A percentile compares a stretch with the other conserved stretches of the same genome.
These are phyloP conservation scores for Colletotrichum theobromicola DNA, from an alignment of 2,329 filamentous ascomycete genomes.

Conservation along the genomic window DNA sequence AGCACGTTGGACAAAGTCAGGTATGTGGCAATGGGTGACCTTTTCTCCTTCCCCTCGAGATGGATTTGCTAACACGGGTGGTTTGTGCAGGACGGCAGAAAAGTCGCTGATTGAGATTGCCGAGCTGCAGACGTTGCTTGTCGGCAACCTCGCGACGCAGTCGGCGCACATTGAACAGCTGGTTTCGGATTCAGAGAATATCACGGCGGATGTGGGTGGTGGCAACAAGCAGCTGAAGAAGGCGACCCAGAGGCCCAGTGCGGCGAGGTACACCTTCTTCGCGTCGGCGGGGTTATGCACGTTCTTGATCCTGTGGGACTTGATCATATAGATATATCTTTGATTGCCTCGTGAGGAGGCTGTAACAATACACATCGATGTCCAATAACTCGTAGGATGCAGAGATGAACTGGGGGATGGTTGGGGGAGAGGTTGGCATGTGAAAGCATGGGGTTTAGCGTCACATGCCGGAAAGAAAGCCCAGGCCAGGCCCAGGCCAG, in stretches of 20 bases:
- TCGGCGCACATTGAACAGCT: constrained; percentile 89
- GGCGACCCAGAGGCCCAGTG: constrained; percentile 74
- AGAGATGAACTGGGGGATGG: neutral
- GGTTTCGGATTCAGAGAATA: constrained; percentile 81
- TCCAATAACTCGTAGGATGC: neutral
- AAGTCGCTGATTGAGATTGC: constrained; percentile 91
- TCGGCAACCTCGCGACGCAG: constrained; percentile 84
- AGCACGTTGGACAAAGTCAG: constrained; percentile 93
- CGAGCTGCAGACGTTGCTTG: constrained; percentile 87
- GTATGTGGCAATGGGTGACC: constrained; percentile 56
- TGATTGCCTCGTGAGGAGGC: neutral
- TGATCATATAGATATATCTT: constrained; percentile 58
- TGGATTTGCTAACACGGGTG: neutral
- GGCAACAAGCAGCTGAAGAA: constrained; percentile 93
- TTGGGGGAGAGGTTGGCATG: neutral
- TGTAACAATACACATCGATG: neutral
- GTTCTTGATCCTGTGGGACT: constrained; percentile 79
- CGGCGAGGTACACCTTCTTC: constrained; percentile 80
- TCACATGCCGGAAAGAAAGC: constrained; percentile 5
- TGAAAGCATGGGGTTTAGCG: constrained; percentile 1
- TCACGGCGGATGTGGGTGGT: constrained; percentile 83
- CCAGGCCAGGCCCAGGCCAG: neutral
- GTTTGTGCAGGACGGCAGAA: constrained; percentile 73
- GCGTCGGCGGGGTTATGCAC: constrained; percentile 77
- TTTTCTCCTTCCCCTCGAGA: no score